Percentiles rank a stretch among this genome's conserved stretches.
Evolutionary conservation across 1,284 basidiomycete species (phyloP).

Genomic region (Sporisorium scitamineum): DNA sequence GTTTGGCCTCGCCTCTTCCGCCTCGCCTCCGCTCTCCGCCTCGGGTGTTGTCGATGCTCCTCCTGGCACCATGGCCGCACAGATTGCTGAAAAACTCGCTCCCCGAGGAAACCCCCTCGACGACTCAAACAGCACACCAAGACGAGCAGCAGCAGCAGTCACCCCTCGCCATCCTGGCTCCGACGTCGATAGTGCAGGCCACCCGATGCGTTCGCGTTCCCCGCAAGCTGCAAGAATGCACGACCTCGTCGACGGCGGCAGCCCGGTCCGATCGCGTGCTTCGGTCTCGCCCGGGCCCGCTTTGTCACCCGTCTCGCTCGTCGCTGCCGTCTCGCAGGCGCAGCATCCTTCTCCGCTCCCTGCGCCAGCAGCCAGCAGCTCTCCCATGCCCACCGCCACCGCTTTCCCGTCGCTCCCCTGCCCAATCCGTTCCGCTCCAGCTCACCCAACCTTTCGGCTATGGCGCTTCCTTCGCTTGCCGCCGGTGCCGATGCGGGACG

Average conservation of each 20-base stretch:
- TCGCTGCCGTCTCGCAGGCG: conserved; percentile 34
- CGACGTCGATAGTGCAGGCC: conserved; percentile 33
- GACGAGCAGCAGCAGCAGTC: conserved; percentile 10
- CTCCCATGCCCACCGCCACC: conserved; percentile 52
- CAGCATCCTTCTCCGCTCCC: conserved; percentile 19
- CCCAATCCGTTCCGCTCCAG: conserved; percentile 60
- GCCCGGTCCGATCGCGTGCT: conserved; percentile 40
- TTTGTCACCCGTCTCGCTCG: conserved; percentile 34
- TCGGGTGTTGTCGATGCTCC: conserved; percentile 52
- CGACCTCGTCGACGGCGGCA: conserved; percentile 32
- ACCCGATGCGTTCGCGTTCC: conserved; percentile 52
- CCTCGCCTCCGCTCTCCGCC: conserved; percentile 50
- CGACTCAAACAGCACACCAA: conserved; percentile 4
- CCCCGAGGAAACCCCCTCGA: conserved; percentile 13
- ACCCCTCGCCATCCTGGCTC: conserved; percentile 45
- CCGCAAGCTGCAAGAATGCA: conserved; percentile 28
- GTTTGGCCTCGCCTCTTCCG: conserved; percentile 37
- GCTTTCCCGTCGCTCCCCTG: conserved; percentile 59
- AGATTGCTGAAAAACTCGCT: conserved; percentile 58
- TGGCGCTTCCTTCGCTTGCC: conserved; percentile 42
- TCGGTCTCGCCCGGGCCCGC: conserved; percentile 33
- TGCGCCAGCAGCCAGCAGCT: conserved; percentile 12
- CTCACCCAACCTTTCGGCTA: conserved; percentile 52
- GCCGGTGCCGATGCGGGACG: conserved; percentile 44
- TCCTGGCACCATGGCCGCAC: conserved; percentile 60